A percentile compares a stretch with the other conserved stretches of the same genome.
Conservation (phyloP, 1,284 basidiomycete genomes). For the Ustilago hordei region DNA sequence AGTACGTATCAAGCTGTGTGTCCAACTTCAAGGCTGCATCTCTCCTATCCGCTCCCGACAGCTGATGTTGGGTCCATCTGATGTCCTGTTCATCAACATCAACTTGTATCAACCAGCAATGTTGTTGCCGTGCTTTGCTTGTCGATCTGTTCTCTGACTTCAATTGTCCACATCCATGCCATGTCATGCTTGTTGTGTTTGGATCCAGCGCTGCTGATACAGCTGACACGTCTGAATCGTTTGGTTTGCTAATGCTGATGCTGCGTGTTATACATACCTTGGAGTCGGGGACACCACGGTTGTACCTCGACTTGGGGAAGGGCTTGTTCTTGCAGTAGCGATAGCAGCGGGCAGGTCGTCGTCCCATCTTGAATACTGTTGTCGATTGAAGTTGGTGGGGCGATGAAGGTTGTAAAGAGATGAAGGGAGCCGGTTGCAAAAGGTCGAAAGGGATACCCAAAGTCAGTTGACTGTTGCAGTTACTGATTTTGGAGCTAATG, state of each 20-base stretch:
- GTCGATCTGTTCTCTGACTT: neutral
- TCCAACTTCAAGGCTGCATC: no score
- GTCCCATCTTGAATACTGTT: slow-evolving; percentile 63
- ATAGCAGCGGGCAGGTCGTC: slow-evolving; percentile 67
- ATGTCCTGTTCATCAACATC: no score
- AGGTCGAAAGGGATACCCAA: slow-evolving; percentile 18
- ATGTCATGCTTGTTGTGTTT: neutral
- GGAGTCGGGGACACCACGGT: slow-evolving; percentile 78
- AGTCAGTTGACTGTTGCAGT: slow-evolving; percentile 22
- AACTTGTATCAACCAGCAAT: no score
- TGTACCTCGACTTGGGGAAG: slow-evolving; percentile 77
- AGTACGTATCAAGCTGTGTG: no score
- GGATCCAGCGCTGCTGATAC: neutral
- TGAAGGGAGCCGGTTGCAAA: neutral
- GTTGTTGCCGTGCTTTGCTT: neutral
- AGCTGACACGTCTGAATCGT: slow-evolving; percentile 14
- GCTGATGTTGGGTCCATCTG: no score
- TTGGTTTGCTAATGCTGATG: slow-evolving; percentile 10
- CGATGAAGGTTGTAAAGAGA: neutral
- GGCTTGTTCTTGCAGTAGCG: slow-evolving; percentile 70
- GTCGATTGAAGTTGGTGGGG: neutral
- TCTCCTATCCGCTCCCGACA: no score
- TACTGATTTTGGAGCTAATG: neutral
- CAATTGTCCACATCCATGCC: neutral
- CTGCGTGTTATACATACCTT: slow-evolving; percentile 50